A percentile compares a stretch with the other conserved stretches of the same genome.
These are phyloP conservation scores for Fulvia fulva DNA, from an alignment of 2,329 filamentous ascomycete genomes.

Conservation along the genomic window DNA sequence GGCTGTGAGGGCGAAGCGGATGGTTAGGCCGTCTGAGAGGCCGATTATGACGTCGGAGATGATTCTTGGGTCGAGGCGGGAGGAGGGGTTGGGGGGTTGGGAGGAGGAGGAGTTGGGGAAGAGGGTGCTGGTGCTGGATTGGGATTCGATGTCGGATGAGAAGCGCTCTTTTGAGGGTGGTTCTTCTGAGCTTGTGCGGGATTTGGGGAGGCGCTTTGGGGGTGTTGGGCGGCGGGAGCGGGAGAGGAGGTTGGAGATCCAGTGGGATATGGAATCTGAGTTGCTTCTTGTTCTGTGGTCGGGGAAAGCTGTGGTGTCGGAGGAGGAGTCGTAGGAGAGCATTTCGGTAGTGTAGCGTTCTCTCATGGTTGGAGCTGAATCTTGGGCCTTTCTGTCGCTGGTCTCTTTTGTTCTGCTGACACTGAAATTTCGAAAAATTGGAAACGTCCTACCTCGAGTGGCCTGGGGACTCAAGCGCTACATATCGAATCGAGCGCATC, in stretches of 20 bases:
- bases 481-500: not conserved
- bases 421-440: too few relatives aligned
- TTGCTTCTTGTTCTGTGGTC: not conserved
- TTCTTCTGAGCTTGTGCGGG: not conserved
- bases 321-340: not conserved
- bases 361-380: not conserved
- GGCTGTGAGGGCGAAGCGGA: conserved; percentile 41
- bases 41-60: conserved; percentile 45
- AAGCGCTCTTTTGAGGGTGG: conserved; percentile 2
- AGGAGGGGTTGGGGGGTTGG: not conserved
- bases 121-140: conserved; percentile 20
- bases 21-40: conserved; percentile 40
- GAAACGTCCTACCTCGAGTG: too few relatives aligned
- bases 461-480: not conserved
- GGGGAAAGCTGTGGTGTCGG: not conserved
- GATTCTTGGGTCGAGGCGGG: conserved; percentile 34
- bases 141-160: conserved; percentile 19
- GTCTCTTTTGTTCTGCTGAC: too few relatives aligned
- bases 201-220: conserved; percentile 5
- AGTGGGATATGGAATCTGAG: not conserved
- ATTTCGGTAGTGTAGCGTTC: not conserved
- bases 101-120: conserved; percentile 3
- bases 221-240: conserved; percentile 9
- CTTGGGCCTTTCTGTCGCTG: too few relatives aligned
- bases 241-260: conserved; percentile 6